Percentiles rank a stretch among this genome's conserved stretches.
Conservation (phyloP, 768 basidiomycete genomes). For the Tephrocybe sp. region DNA sequence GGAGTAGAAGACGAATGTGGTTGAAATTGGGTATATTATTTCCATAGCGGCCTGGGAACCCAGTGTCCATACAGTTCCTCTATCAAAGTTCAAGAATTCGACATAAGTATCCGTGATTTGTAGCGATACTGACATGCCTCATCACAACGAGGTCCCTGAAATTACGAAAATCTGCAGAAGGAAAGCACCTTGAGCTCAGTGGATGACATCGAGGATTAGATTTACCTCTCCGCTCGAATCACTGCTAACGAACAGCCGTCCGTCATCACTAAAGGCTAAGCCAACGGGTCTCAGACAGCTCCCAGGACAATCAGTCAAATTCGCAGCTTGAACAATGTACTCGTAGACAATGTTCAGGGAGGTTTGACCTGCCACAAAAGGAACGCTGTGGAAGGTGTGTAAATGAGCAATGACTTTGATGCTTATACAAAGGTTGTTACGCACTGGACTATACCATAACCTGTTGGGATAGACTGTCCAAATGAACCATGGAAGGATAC, state of each 20-base stretch:
- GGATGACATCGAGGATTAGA: background rate
- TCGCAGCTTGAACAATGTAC: slow-evolving; percentile 38
- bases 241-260: slow-evolving; percentile 39
- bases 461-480: slow-evolving; percentile 37
- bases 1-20: slow-evolving; percentile 18
- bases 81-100: too few relatives aligned
- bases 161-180: slow-evolving; percentile 8
- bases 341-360: slow-evolving; percentile 17
- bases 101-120: background rate
- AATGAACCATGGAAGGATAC: slow-evolving; percentile 48
- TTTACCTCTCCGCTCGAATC: slow-evolving; percentile 42
- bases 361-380: slow-evolving; percentile 19
- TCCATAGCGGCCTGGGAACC: too few relatives aligned
- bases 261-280: slow-evolving; percentile 34
- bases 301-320: slow-evolving; percentile 36
- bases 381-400: slow-evolving; percentile 20
- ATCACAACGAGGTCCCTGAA: background rate
- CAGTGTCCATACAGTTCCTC: too few relatives aligned
- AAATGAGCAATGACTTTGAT: background rate
- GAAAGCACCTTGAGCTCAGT: background rate
- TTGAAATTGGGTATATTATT: background rate
- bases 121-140: background rate
- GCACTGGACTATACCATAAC: slow-evolving; percentile 43
- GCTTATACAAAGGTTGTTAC: background rate
- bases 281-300: slow-evolving; percentile 43